Evolutionary conservation across 768 basidiomycete species (phyloP).

Genomic region (Russula brevipes): DNA sequence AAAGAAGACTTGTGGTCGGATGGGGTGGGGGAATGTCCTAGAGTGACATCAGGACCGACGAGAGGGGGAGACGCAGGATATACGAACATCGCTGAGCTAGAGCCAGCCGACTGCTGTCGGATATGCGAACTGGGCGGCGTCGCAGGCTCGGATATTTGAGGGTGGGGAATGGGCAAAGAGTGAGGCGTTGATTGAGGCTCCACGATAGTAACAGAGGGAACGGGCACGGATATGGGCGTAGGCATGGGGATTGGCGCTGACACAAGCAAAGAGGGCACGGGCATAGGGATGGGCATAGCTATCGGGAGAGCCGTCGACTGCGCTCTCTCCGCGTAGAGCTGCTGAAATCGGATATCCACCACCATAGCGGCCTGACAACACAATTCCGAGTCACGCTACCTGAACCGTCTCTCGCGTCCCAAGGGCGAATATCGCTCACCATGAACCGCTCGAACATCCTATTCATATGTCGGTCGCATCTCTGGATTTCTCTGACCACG

Average conservation of each 20-base stretch:
- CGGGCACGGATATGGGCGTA: background rate
- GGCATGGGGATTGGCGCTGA: background rate
- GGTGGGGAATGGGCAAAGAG: background rate
- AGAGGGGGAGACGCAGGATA: background rate
- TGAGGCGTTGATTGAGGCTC: background rate
- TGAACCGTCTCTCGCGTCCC: background rate
- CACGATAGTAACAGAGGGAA: background rate
- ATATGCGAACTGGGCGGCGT: background rate
- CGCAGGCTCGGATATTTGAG: background rate
- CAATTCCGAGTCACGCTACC: background rate
- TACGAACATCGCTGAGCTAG: constrained; percentile 8
- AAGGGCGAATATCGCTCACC: background rate
- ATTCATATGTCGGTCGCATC: constrained; percentile 16
- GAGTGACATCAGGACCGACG: background rate
- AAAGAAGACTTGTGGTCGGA: constrained; percentile 19
- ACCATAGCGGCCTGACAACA: constrained; percentile 7
- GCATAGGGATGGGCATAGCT: background rate
- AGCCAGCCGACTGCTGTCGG: background rate
- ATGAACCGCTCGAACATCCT: constrained; percentile 17
- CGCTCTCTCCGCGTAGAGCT: constrained; percentile 7
- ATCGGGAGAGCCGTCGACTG: background rate
- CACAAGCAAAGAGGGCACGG: background rate
- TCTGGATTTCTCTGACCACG: constrained; percentile 9
- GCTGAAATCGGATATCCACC: constrained; percentile 14
- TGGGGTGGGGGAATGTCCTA: constrained; percentile 9